Evolutionary conservation across 2,329 filamentous ascomycete species (phyloP).

Genomic region (Claviceps monticola): DNA sequence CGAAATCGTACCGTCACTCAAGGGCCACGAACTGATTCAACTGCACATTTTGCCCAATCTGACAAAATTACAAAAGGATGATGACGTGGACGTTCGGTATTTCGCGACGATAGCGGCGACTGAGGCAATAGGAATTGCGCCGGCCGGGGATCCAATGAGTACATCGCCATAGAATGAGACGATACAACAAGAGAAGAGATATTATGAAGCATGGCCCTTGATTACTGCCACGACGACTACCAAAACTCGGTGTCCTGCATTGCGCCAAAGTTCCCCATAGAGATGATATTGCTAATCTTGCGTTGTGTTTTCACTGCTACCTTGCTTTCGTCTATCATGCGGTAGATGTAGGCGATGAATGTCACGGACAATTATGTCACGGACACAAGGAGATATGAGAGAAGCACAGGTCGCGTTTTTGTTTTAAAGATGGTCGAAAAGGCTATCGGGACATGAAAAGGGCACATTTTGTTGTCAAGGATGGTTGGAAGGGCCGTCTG

Average conservation of each 20-base stretch:
- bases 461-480: neutral
- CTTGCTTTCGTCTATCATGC: neutral
- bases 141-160: slow-evolving; percentile 47
- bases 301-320: neutral
- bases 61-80: slow-evolving; percentile 91
- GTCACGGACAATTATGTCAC: neutral
- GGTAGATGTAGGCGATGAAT: neutral
- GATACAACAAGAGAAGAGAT: slow-evolving; percentile 15
- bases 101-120: slow-evolving; percentile 84
- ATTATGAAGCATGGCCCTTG: slow-evolving; percentile 42
- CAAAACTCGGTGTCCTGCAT: neutral
- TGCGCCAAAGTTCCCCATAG: neutral
- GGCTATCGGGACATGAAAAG: neutral
- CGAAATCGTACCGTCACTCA: slow-evolving; percentile 49
- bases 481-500: neutral
- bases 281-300: neutral
- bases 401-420: neutral
- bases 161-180: slow-evolving; percentile 45
- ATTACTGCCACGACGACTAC: slow-evolving; percentile 2
- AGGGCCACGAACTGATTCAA: slow-evolving; percentile 68
- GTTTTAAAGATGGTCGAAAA: neutral
- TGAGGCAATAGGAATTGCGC: slow-evolving; percentile 31
- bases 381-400: neutral
- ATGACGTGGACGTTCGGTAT: slow-evolving; percentile 95
- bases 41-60: slow-evolving; percentile 78